These are phyloP conservation scores for Pisolithus tinctorius DNA, from an alignment of 768 basidiomycete species.

Conservation along the genomic window DNA sequence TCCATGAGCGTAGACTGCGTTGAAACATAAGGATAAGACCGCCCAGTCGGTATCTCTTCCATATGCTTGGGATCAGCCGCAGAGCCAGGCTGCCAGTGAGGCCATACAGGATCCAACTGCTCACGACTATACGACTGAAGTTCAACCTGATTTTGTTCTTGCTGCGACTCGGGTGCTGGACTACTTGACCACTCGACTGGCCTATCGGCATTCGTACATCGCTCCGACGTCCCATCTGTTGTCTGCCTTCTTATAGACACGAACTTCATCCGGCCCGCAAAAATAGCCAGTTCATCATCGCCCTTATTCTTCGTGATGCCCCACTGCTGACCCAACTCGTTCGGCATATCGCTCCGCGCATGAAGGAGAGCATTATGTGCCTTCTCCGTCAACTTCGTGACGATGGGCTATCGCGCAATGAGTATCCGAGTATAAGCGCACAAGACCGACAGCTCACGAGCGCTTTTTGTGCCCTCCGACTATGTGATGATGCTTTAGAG, in stretches of 20 bases:
- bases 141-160: background rate
- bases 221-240: conserved; percentile 6
- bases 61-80: background rate
- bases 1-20: background rate
- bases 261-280: conserved; percentile 60
- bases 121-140: background rate
- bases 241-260: conserved; percentile 41
- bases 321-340: conserved; percentile 38
- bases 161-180: background rate
- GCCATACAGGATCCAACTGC: background rate
- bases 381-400: conserved; percentile 57
- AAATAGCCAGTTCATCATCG: conserved; percentile 61
- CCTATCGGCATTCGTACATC: conserved; percentile 2
- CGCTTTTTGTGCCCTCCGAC: conserved; percentile 58
- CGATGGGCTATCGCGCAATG: conserved; percentile 40
- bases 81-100: background rate
- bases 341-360: conserved; percentile 31
- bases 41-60: background rate
- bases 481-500: conserved; percentile 49
- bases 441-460: conserved; percentile 36
- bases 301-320: conserved; percentile 44
- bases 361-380: conserved; percentile 49
- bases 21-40: background rate
- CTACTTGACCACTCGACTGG: background rate
- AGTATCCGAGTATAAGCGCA: background rate